Base-by-base conservation (phyloP, 2,329 filamentous ascomycete genomes). In the Didymella arachidicola region DNA sequence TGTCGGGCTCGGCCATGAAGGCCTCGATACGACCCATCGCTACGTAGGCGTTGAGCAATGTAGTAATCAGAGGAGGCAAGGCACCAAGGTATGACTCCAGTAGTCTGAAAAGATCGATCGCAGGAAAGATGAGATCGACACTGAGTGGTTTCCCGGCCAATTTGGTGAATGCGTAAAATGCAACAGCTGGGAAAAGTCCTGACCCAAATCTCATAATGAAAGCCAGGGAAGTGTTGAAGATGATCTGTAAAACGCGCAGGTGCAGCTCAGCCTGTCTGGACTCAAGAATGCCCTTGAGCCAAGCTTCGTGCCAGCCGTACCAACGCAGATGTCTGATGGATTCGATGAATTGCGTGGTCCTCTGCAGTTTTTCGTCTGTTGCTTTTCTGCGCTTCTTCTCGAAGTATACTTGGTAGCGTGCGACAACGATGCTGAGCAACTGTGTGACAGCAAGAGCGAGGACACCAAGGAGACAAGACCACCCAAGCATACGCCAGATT, bases 1-100 rank as follows among this genome's bases (percentile, higher is more conserved):
- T 92, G 69, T 97, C 87, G 0, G 91, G 91, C 74, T 97, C 93
- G 0, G 82, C 80, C 91, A 97, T 96, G 78, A 96, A 97, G 22
- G 86, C 84, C 68, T 96, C 90, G 19, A 97, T 92, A 64, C 93
- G 88, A 8, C 85, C 86, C 62, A 96, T 86, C 0, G 93, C 90
- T 18, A 97, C 89, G n/a, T 86, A 88, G 0, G 92, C 91, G 68
- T 96, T 96, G 64, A 96, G 83, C 4, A 94, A 78, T 0, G 89
- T 85, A 0, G 90, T 92, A 42, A 96, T 87, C 10, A 96, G 79
- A 29, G 86, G 82, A 2, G 93, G 93, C 0, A 96, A 78, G 51
- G 93, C 89, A 54, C 88, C 87, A 47, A 97, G 79, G 60, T 87
- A 91, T 1, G 79, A 81, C 67, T 94, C 90, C 11, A 97, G 80